These are phyloP conservation scores for Penicillium cataractarum DNA, from an alignment of 495 filamentous ascomycete genomes.

Conservation along the genomic window DNA sequence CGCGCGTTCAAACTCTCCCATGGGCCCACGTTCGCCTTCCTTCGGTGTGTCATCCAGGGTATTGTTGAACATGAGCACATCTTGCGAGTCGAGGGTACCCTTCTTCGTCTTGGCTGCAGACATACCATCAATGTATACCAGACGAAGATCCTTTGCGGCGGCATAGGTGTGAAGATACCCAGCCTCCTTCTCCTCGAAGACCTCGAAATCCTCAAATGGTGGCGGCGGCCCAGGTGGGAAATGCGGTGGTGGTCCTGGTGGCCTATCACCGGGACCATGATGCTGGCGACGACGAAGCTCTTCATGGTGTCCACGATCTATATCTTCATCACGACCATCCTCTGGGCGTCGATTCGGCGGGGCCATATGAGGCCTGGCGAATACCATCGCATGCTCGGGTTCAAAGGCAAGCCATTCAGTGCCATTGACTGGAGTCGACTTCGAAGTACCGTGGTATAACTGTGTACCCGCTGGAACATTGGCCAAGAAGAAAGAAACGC, in stretches of 20 bases:
- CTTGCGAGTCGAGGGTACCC: slow-evolving; percentile 65
- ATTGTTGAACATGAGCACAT: slow-evolving; percentile 51
- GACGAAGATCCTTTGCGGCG: slow-evolving; percentile 50
- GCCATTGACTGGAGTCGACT: slow-evolving; percentile 41
- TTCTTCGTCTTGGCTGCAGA: slow-evolving; percentile 59
- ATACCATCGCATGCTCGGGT: slow-evolving; percentile 66
- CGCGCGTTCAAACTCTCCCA: slow-evolving; percentile 51
- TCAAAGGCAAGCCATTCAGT: slow-evolving; percentile 74
- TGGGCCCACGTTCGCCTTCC: slow-evolving; percentile 31
- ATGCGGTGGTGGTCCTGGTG: neutral
- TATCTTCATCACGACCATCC: neutral
- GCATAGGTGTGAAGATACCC: slow-evolving; percentile 63
- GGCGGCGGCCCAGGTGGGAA: neutral
- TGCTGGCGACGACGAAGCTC: slow-evolving; percentile 25
- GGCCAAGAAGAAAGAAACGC: slow-evolving; percentile 65
- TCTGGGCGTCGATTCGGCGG: slow-evolving; percentile 9
- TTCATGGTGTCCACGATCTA: slow-evolving; percentile 10
- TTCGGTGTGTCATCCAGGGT: slow-evolving; percentile 13
- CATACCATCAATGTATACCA: slow-evolving; percentile 66
- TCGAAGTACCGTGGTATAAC: slow-evolving; percentile 63
- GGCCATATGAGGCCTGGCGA: slow-evolving; percentile 35
- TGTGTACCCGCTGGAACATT: slow-evolving; percentile 59
- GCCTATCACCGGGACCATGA: neutral
- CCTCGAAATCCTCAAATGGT: slow-evolving; percentile 5
- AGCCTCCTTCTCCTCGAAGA: slow-evolving; percentile 17